Base-by-base conservation (phyloP, 108 stramenopile genomes). In the Cyclotella atomus region DNA sequence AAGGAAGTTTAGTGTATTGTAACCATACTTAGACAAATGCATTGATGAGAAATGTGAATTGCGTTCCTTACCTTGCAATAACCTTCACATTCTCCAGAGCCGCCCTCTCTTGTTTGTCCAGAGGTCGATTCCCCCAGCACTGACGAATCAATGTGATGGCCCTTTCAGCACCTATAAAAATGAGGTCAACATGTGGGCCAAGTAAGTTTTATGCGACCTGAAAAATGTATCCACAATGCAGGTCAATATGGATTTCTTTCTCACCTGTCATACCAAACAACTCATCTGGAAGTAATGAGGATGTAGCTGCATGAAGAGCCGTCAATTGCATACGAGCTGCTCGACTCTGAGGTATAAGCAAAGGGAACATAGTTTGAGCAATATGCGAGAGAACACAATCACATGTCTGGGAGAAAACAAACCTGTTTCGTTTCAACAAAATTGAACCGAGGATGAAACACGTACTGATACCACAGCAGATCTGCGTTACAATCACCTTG, bases 151-250 rank as follows among this genome's bases (percentile, higher is more conserved):
- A 61, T 27, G 54, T 59, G n/a, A 80, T 30, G 17, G 85, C 82
- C 15, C 64, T 47, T 55, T 86, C 85, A 45, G 77, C 77, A n/a
- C 84, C 84, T 50, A 76, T 81, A 71, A 77, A 77, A 1, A n/a
- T n/a, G n/a, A n/a, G n/a, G n/a, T n/a, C n/a, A n/a, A n/a, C n/a
- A n/a, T n/a, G n/a, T n/a, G n/a, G n/a, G n/a, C 52, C 41, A 5
- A 71, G 36, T 19, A 76, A n/a, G n/a, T n/a, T n/a, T n/a, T n/a
- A n/a, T n/a, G n/a, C n/a, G n/a, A n/a, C n/a, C n/a, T n/a, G n/a
- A n/a, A n/a, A n/a, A n/a, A n/a, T n/a, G n/a, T n/a, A n/a, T n/a
- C n/a, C n/a, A n/a, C n/a, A n/a, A n/a, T n/a, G n/a, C n/a, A n/a
- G n/a, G n/a, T n/a, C n/a, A n/a, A n/a, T n/a, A n/a, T n/a, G n/a